Evolutionary conservation across 306 rosid genomes (phyloP).

Genomic region (Lotus japonicus): DNA sequence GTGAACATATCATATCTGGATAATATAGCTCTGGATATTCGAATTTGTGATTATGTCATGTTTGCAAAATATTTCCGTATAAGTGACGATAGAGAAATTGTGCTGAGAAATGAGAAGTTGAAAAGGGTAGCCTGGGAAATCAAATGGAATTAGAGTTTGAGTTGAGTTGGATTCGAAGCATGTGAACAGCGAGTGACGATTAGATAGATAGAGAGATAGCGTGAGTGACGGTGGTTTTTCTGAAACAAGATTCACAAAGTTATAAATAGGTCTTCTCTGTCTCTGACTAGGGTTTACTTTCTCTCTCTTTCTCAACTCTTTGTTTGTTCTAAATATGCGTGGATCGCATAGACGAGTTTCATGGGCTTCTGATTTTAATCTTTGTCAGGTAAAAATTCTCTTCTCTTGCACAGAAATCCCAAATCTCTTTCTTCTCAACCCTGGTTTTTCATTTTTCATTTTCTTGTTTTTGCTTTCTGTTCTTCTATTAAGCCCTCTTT

Average conservation of each 20-base stretch:
- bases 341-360: slow-evolving; percentile 72
- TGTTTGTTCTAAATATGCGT: slow-evolving; percentile 48
- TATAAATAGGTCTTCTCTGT: neutral
- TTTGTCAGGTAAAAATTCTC: slow-evolving; percentile 71
- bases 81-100: neutral
- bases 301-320: neutral
- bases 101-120: neutral
- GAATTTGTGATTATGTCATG: neutral
- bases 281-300: slow-evolving; percentile 43
- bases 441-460: neutral
- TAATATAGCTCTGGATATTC: neutral
- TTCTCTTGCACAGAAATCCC: slow-evolving; percentile 22
- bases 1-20: too few species aligned
- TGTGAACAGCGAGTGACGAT: slow-evolving; percentile 18
- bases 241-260: neutral
- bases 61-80: neutral
- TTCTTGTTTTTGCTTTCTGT: neutral
- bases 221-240: neutral
- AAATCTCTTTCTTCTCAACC: slow-evolving; percentile 14
- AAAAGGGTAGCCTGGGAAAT: neutral
- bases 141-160: too few species aligned
- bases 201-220: neutral
- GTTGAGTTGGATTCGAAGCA: slow-evolving; percentile 4
- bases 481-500: neutral
- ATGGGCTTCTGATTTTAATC: slow-evolving; percentile 83